Percentiles rank a stretch among this genome's conserved stretches.
These are phyloP conservation scores for Saturnispora saitoi DNA, from an alignment of 805 yeast genomes.

Conservation along the genomic window DNA sequence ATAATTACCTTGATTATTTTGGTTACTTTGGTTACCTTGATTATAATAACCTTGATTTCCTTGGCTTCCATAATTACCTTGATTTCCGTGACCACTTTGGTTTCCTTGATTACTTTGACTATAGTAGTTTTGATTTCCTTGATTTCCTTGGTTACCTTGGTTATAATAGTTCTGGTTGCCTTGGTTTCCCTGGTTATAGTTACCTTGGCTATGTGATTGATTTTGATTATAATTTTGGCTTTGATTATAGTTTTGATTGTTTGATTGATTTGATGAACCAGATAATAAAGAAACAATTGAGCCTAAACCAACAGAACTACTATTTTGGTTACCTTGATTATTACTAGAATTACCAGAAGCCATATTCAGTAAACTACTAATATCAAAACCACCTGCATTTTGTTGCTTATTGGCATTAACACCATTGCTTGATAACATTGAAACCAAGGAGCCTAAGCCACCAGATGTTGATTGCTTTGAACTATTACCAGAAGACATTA, in stretches of 20 bases:
- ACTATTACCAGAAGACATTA: constrained; percentile 14
- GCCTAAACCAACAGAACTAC: constrained; percentile 15
- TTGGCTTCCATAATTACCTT: neutral
- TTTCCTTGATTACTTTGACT: neutral
- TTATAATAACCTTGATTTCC: neutral
- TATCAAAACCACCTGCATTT: constrained; percentile 24
- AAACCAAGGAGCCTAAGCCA: constrained; percentile 23
- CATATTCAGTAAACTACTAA: constrained; percentile 17
- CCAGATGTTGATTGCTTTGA: constrained; percentile 1
- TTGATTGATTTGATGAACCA: constrained; percentile 5
- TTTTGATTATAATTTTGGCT: neutral
- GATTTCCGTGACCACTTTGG: neutral
- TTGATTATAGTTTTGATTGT: constrained; percentile 4
- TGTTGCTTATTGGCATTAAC: constrained; percentile 18
- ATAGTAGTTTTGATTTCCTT: neutral
- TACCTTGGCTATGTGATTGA: neutral
- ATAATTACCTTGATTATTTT: neutral
- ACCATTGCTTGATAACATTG: constrained; percentile 21
- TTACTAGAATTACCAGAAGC: constrained; percentile 7
- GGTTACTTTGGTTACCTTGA: constrained; percentile 1
- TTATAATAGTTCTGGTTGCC: neutral
- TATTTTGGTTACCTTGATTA: neutral
- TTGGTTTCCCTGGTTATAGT: neutral
- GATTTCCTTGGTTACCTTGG: neutral
- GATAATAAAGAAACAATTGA: constrained; percentile 16